Conservation (phyloP, 208 protist genomes). For the Naegleria lovaniensis region DNA sequence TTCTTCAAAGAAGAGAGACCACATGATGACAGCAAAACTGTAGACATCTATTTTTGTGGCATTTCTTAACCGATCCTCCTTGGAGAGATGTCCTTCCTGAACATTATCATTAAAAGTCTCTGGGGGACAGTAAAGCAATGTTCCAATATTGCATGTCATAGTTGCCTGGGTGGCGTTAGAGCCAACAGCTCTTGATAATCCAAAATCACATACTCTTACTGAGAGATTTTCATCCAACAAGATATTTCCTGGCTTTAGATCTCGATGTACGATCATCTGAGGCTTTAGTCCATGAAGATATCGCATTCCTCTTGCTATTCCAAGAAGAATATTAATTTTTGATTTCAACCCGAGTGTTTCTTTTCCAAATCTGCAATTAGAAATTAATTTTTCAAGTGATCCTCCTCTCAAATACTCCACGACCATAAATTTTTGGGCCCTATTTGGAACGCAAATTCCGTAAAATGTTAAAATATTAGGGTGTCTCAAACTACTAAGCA, state of each 20-base stretch:
- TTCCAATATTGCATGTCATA: no score
- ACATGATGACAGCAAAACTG: no score
- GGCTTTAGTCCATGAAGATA: background rate
- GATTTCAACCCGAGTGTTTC: background rate
- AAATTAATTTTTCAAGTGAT: no score
- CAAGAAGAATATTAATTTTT: background rate
- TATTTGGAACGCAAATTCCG: no score
- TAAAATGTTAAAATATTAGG: background rate
- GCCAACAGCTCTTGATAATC: conserved; percentile 62
- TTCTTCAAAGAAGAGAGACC: no score
- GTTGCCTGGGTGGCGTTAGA: conserved; percentile 44
- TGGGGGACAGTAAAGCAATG: no score
- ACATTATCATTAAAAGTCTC: no score
- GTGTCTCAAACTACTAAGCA: background rate
- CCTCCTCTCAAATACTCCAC: no score
- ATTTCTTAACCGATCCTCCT: no score
- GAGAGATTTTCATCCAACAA: conserved; percentile 67
- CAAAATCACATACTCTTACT: conserved; percentile 84
- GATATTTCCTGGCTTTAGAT: conserved; percentile 79
- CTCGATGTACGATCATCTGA: conserved; percentile 50
- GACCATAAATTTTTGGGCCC: no score
- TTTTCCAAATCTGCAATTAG: background rate
- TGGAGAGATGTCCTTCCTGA: no score
- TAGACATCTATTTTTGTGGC: no score
- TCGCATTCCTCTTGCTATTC: background rate